Conservation (phyloP, 345 rosid species). For the Lepidium didymum region DNA sequence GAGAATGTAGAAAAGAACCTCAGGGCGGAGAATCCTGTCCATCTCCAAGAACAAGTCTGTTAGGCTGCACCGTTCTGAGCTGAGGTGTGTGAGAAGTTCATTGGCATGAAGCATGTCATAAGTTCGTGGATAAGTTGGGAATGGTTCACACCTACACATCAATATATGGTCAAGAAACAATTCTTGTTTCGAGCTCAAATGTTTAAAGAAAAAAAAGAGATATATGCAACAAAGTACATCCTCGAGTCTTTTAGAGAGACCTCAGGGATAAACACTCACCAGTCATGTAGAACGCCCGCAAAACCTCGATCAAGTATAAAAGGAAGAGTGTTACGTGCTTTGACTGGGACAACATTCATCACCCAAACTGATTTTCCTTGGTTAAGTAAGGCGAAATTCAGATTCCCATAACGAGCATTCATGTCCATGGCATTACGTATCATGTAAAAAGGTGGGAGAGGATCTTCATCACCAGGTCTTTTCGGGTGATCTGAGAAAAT, state of each 20-base stretch:
- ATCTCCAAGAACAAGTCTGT: slow-evolving; percentile 74
- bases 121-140: slow-evolving; percentile 91
- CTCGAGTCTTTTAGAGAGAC: background rate
- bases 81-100: slow-evolving; percentile 64
- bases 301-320: slow-evolving; percentile 83
- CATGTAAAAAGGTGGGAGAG: slow-evolving; percentile 92
- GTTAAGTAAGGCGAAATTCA: slow-evolving; percentile 72
- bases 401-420: slow-evolving; percentile 89
- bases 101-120: slow-evolving; percentile 89
- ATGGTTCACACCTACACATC: slow-evolving; percentile 74
- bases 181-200: background rate
- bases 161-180: background rate
- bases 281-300: slow-evolving; percentile 85
- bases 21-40: slow-evolving; percentile 88
- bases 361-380: slow-evolving; percentile 79
- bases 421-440: slow-evolving; percentile 97
- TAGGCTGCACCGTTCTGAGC: slow-evolving; percentile 52
- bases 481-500: slow-evolving; percentile 99
- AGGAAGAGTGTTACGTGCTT: slow-evolving; percentile 68
- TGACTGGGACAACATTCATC: slow-evolving; percentile 92
- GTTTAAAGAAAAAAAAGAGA: background rate
- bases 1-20: slow-evolving; percentile 36
- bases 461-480: slow-evolving; percentile 99
- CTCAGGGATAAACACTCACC: slow-evolving; percentile 43
- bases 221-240: background rate